Evolutionary conservation across 192 early-diverging fungal genomes (phyloP), one percentile per base, ranked within the genome.

Genomic region (Coemansia biformis): DNA sequence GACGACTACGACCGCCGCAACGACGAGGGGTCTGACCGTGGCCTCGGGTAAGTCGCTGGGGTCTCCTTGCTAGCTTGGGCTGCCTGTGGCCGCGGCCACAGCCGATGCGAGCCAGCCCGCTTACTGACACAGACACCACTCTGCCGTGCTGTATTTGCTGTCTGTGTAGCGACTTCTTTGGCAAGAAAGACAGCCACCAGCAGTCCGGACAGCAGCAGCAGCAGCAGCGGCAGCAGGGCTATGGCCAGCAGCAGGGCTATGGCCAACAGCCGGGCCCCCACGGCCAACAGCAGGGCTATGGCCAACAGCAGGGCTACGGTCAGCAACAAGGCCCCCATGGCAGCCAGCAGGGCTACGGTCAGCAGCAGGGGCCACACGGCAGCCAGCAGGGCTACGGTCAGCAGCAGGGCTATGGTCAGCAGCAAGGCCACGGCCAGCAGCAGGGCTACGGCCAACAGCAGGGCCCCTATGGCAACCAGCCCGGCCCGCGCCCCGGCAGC

Each of bases 291-390:
- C 46, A 43, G 38, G 48, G 46, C 0, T 47, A 57, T 31, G 54
- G 54, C 37, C 54, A 68, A 37, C 40, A 58, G 17, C 61, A 55
- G 29, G 63, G 57, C 32, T 49, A 48, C 18, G 23, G 46, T n/a
- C 49, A 54, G 29, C 42, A 38, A n/a, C 24, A 26, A 26, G 24
- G 24, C 6, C 24, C 2, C 2, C 3, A 6, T 6, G 36, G 56
- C 26, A 55, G 51, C 46, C 52, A 62, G 48, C 48, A 50, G 18
- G 54, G 45, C 26, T 34, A 54, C 35, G 48, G 48, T 39, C 54
- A 63, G 42, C 42, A 58, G 48, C 24, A 26, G 24, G 3, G 6
- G 24, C 24, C 3, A 26, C 6, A 26, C 6, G 24, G 24, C 24
- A 2, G 6, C 3, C 54, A 54, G 26, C 46, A 43, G 38, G 48